Evolutionary conservation across 345 rosid species (phyloP), one percentile per base, ranked within the genome.

Genomic region (Excoecaria cochinchinensis): DNA sequence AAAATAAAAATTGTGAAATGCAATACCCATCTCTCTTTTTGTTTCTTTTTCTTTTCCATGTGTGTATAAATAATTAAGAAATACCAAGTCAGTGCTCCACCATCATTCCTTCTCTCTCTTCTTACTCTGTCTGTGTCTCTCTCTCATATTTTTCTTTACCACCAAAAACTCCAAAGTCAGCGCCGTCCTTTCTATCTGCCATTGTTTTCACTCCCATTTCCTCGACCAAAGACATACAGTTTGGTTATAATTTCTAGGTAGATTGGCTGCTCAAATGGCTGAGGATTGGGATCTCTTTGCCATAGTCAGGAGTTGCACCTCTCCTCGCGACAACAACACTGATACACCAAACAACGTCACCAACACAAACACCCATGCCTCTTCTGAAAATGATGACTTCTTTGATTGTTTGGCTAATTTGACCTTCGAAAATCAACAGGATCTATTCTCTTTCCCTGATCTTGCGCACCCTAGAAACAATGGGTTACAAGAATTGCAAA

Each of bases 271-370:
- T 75, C 55, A 53, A 31, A 86, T 80, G 89, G 85, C 82, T 25
- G 88, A 85, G 50, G 90, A 88, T 58, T 95, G 97, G 99, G 99
- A 92, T 86, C 91, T 95, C 47, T 78, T 56, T 56, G 97, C 99
- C 9, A 83, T 95, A 42, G 95, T 95, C 12, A 89, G 89, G 80
- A 82, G 95, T 77, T 92, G 90, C 79, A 65, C 77, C 80, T 67
- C 92, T 24, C 51, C 77, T 10, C n/a, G 74, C n/a, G 39, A 57
- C 13, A 47, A 15, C 6, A 3, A 0, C 57, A 1, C n/a, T 25
- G 22, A 19, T 31, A 5, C 11, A 68, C 6, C 48, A 4, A 59
- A 52, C 22, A 0, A 69, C 58, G 50, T 15, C 48, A 19, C 71
- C 55, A 6, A 17, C 31, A 39, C 44, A 13, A 48, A 79, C 8